phyloP scores from a whole-genome alignment of 2,329 filamentous ascomycete genomes.

The Aspergillus flavus region DNA sequence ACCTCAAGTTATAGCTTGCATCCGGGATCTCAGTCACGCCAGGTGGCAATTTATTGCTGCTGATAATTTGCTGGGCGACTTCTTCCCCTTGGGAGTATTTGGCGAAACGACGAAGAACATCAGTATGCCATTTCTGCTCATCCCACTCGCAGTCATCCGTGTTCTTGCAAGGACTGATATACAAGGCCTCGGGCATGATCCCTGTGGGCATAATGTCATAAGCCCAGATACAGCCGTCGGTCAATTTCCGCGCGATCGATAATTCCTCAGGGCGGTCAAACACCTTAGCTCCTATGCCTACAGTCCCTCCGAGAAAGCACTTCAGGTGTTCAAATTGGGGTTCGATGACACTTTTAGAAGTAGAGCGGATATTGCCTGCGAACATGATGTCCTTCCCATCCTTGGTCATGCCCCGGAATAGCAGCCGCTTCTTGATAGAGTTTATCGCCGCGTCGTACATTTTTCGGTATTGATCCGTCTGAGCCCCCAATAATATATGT shows the following conservation, averaged over 20 bases:
- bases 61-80: conserved; percentile 24
- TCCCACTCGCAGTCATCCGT: conserved; percentile 55
- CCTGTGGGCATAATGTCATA: conserved; percentile 60
- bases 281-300: conserved; percentile 60
- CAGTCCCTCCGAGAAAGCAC: conserved; percentile 65
- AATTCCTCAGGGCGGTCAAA: conserved; percentile 59
- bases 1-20: conserved; percentile 36
- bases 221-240: conserved; percentile 64
- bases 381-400: conserved; percentile 45
- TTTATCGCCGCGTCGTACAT: conserved; percentile 48
- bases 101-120: conserved; percentile 25
- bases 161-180: conserved; percentile 54
- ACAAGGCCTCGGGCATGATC: conserved; percentile 64
- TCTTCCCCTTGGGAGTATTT: conserved; percentile 20
- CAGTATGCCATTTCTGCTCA: conserved; percentile 45
- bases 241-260: conserved; percentile 57
- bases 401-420: conserved; percentile 50
- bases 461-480: conserved; percentile 43
- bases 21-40: conserved; percentile 32
- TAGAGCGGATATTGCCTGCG: conserved; percentile 33
- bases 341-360: conserved; percentile 23
- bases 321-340: conserved; percentile 58
- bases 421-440: conserved; percentile 42
- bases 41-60: conserved; percentile 27
- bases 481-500: conserved; percentile 48